Evolutionary conservation across 192 early-diverging fungal genomes (phyloP).

Genomic region (Phycomyces nitens): DNA sequence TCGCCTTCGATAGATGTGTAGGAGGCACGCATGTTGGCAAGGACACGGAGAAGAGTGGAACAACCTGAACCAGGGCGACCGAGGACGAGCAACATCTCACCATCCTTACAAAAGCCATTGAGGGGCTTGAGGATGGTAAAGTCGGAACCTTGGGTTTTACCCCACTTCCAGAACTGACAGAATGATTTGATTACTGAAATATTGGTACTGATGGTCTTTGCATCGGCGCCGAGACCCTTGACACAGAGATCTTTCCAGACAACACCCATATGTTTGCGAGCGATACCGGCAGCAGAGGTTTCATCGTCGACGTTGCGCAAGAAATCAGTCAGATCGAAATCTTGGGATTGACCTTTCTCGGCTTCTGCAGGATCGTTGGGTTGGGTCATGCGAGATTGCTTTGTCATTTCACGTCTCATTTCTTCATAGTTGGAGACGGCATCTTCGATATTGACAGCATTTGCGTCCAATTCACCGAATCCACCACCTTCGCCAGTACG

Average conservation of each 20-base stretch:
- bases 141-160: conserved; percentile 16
- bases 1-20: conserved; percentile 48
- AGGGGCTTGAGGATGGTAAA: conserved; percentile 52
- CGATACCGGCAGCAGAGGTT: conserved; percentile 34
- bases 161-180: conserved; percentile 26
- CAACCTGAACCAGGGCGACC: conserved; percentile 71
- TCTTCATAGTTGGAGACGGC: conserved; percentile 25
- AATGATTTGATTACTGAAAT: neutral
- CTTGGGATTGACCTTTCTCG: conserved; percentile 17
- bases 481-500: conserved; percentile 9
- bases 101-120: conserved; percentile 66
- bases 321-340: conserved; percentile 43
- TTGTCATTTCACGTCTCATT: conserved; percentile 23
- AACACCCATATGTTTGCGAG: conserved; percentile 39
- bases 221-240: conserved; percentile 35
- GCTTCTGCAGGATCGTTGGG: conserved; percentile 11
- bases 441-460: conserved; percentile 32
- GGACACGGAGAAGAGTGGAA: conserved; percentile 56
- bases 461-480: conserved; percentile 30
- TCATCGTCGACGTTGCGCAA: conserved; percentile 25
- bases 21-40: conserved; percentile 50
- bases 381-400: conserved; percentile 16
- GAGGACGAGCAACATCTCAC: conserved; percentile 69
- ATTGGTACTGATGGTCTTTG: conserved; percentile 34
- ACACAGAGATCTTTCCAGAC: conserved; percentile 44